Base-by-base conservation (phyloP, 768 basidiomycete genomes). In the Xanthoconium stramineum region DNA sequence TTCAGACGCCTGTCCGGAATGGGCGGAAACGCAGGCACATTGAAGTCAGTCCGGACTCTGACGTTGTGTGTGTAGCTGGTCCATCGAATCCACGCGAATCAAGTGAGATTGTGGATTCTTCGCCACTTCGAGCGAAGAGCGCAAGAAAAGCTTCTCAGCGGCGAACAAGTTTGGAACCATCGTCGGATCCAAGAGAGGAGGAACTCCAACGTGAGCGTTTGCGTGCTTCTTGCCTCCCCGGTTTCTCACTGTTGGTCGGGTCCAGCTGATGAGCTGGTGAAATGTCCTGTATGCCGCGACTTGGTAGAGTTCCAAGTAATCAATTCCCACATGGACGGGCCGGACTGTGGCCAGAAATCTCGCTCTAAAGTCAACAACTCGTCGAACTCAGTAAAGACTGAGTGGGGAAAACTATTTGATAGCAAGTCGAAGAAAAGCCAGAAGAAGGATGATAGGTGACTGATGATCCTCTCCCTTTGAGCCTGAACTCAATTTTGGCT, bases 241-340 rank as follows among this genome's bases (percentile, higher is more conserved):
- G 20, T 43, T 40, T 10, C 53, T 60, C 33, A 60, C 36, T 14
- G 6, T 45, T 33, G 49, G 37, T 38, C 20, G 29, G 52, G 28
- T 60, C 32, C 58, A 82, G 78, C 72, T 11, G 47, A 58, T 47
- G 53, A 58, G 32, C 43, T 76, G 9, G 80, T 88, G 1, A 44
- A 68, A 3, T 93, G 90, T 65, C 90, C 90, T 10, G 56, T 89
- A 50, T 93, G 90, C 60, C 60, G 68, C 15, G 73, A 71, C 43
- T 61, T 53, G 11, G 76, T 89, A 24, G 74, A 71, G 20, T 77
- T 76, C 35, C 71, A 75, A 14, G 66, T 59, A 11, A 83, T 91
- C 53, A 88, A 91, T 57, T 52, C 59, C 7, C 90, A 93, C 65
- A 78, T 92, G 55, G 89, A 91, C 57, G 64, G 67, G 43, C 78